Evolutionary conservation across 306 rosid genomes (phyloP).

Genomic region (Sophora flavescens): DNA sequence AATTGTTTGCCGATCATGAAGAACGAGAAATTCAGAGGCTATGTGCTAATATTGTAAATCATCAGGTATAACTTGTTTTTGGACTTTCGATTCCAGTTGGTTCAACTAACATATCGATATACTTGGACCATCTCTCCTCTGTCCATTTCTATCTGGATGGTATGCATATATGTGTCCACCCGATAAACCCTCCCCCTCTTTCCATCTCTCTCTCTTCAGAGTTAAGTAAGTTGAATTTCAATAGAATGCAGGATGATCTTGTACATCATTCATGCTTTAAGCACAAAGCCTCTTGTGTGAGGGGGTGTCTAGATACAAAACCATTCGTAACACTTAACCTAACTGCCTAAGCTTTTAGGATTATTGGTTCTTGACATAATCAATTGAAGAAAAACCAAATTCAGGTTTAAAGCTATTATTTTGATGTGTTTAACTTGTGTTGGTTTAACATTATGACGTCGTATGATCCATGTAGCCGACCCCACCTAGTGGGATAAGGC

Average conservation of each 20-base stretch:
- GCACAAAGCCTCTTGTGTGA: neutral
- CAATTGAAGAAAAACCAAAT: conserved; percentile 39
- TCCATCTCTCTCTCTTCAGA: neutral
- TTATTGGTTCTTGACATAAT: neutral
- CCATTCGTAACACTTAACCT: neutral
- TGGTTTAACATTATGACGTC: no score
- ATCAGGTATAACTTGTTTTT: conserved; percentile 74
- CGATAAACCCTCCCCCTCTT: neutral
- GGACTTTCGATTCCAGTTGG: neutral
- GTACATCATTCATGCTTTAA: neutral
- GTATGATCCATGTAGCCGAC: no score
- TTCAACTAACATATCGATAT: conserved; percentile 28
- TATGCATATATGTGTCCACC: conserved; percentile 1
- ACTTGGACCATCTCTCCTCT: conserved; percentile 21
- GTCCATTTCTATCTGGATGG: conserved; percentile 27
- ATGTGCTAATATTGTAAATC: conserved; percentile 91
- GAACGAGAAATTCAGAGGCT: conserved; percentile 99
- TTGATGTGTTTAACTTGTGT: conserved; percentile 40
- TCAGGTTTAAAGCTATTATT: conserved; percentile 33
- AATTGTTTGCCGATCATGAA: conserved; percentile 96
- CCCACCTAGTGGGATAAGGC: no score
- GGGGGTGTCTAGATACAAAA: neutral
- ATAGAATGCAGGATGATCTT: neutral
- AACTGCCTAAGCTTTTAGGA: neutral
- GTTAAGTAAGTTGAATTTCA: neutral